phyloP scores from a whole-genome alignment of 352 stramenopile species.

The Phytophthora chlamydospora region DNA sequence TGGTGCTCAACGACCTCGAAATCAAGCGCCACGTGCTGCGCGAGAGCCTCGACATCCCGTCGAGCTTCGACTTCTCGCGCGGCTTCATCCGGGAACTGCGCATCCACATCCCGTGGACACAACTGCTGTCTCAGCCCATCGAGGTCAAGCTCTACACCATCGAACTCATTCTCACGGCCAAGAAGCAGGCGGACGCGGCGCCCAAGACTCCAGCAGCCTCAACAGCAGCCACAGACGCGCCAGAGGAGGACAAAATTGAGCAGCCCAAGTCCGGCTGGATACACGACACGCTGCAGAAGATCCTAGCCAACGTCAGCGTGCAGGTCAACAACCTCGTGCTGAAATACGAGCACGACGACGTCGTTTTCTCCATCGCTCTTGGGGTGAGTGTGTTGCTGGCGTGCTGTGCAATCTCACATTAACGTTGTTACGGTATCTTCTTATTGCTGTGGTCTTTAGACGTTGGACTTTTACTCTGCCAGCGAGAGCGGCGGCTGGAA shows the following conservation, averaged over 20 bases:
- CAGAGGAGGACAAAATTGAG: constrained; percentile 59
- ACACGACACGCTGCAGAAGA: constrained; percentile 78
- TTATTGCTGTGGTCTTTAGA: constrained; percentile 38
- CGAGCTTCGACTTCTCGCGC: constrained; percentile 87
- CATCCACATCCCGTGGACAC: constrained; percentile 91
- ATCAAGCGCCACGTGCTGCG: constrained; percentile 89
- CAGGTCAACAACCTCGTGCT: constrained; percentile 90
- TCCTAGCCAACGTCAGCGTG: constrained; percentile 83
- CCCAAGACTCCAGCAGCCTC: not conserved
- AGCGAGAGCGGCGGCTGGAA: constrained; percentile 63
- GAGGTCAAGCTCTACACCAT: constrained; percentile 91
- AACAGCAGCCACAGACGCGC: not conserved
- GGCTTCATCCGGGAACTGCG: constrained; percentile 88
- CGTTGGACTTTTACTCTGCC: constrained; percentile 77
- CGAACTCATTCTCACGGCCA: constrained; percentile 85
- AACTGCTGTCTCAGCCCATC: constrained; percentile 85
- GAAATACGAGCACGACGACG: constrained; percentile 89
- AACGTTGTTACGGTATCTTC: constrained; percentile 4
- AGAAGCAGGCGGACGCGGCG: constrained; percentile 12
- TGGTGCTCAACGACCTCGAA: constrained; percentile 89
- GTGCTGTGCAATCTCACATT: not conserved
- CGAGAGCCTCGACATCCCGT: constrained; percentile 86
- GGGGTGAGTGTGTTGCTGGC: constrained; percentile 49
- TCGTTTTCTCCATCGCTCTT: constrained; percentile 84
- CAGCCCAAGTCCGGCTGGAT: constrained; percentile 84